A percentile compares a stretch with the other conserved stretches of the same genome.
Conservation (phyloP, 1,139 yeast species). For the Geotrichum australiense region DNA sequence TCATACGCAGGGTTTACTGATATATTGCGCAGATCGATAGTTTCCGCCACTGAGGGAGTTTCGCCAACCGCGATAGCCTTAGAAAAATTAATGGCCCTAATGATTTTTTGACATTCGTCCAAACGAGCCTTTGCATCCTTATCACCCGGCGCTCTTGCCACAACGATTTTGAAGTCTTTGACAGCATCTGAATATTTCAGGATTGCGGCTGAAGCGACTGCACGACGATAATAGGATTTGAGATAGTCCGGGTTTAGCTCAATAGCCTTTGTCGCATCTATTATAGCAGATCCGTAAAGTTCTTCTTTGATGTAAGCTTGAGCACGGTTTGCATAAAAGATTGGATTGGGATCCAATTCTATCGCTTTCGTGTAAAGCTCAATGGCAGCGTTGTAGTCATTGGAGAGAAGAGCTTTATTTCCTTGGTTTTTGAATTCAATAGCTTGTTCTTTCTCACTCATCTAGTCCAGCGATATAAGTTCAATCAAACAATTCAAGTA, state of each 20-base stretch:
- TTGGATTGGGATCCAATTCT: slow-evolving; percentile 58
- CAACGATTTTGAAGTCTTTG: slow-evolving; percentile 58
- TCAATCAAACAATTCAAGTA: no score
- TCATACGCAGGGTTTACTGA: slow-evolving; percentile 53
- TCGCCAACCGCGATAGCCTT: slow-evolving; percentile 75
- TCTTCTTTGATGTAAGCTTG: slow-evolving; percentile 83
- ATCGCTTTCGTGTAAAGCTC: slow-evolving; percentile 74
- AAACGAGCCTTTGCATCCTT: slow-evolving; percentile 56
- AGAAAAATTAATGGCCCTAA: slow-evolving; percentile 75
- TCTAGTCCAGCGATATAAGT: no score
- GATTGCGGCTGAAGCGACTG: slow-evolving; percentile 73
- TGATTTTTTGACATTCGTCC: slow-evolving; percentile 57
- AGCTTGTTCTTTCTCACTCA: slow-evolving; percentile 17
- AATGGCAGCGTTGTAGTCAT: slow-evolving; percentile 60
- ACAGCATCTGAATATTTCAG: slow-evolving; percentile 70
- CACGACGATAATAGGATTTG: slow-evolving; percentile 78
- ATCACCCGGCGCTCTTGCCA: slow-evolving; percentile 62
- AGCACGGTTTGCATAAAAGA: slow-evolving; percentile 81
- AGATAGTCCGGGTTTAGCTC: slow-evolving; percentile 57
- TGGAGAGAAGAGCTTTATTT: slow-evolving; percentile 58
- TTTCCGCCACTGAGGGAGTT: slow-evolving; percentile 39
- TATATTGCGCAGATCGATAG: slow-evolving; percentile 41
- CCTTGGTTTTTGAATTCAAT: slow-evolving; percentile 54
- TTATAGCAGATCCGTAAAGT: slow-evolving; percentile 76
- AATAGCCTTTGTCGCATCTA: slow-evolving; percentile 69